Base-by-base conservation (phyloP, 2,329 filamentous ascomycete genomes). In the Penicillium sclerotiorum region DNA sequence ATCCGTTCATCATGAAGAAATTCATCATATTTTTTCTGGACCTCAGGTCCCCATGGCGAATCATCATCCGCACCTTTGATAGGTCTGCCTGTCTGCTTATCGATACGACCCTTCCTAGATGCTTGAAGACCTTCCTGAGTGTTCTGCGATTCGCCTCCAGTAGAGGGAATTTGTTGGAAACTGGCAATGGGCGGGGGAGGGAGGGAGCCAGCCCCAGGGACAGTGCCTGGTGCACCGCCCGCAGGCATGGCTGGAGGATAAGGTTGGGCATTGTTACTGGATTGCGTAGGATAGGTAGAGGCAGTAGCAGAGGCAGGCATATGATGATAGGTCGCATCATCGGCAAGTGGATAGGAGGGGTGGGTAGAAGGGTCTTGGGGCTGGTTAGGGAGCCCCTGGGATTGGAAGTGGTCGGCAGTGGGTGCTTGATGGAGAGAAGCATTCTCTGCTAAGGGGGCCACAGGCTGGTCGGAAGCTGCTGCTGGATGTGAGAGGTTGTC, bases 1-100 rank as follows among this genome's bases (percentile, higher is more conserved):
- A 73, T 58, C 36, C 76, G 68, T 62, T 79, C 77, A 55, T 78
- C 70, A 45, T 74, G 73, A n/a, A 79, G 65, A 45, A 79, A 79
- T 46, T 76, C 70, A 49, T 78, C 75, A 55, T 79, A 79, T 42
- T 76, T 74, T 54, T 72, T 72, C 60, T 78, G 75, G 12, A 77
- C 70, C 13, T 75, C 73, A 11, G 75, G 73, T n/a, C 69, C 70
- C 75, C 75, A 78, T 3, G 72, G 73, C n/a, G 69, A 60, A 56
- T 79, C 75, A 25, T 72, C 69, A 44, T 74, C 70, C 11, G 50
- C 54, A 28, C 43, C 40, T 47, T 65, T 68, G 27, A 47, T 36
- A 4, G 57, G 45, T 18, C 59, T 63, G 23, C 45, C 53, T 32
- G 52, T 27, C 20, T 59, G 60, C 37, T 61, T 67, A 39, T 72